Base-by-base conservation (phyloP, 768 basidiomycete genomes). In the Leucogyrophana mollusca region DNA sequence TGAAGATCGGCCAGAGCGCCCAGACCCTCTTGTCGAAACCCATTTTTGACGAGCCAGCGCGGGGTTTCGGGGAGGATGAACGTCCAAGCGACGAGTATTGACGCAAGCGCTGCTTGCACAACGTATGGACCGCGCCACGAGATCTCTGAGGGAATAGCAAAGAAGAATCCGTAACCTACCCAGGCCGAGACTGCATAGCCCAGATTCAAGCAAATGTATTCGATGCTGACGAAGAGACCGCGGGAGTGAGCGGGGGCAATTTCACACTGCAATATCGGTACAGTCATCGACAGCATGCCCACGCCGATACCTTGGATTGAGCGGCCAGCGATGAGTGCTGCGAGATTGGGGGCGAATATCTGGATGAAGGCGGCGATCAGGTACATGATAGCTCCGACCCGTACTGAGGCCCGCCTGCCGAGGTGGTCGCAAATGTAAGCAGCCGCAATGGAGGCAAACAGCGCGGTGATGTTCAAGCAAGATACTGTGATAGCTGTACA, bases 61-160 rank as follows among this genome's bases (percentile, higher is more conserved):
- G 78, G 78, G 0, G 76, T 76, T 48, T 79, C 74, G 2, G 75
- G 77, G 32, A 79, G 68, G 54, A 71, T 61, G 56, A 75, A 69
- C 14, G 78, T 75, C 68, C 74, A 74, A 24, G 61, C 48, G 37
- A 74, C 60, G 16, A 82, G 70, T 30, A 82, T 52, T 13, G 66
- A 45, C 1, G 77, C 77, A 16, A 80, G 71, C 34, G 67, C 72
- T 20, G 73, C 73, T 58, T 82, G 79, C 7, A 81, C 62, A 49
- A 74, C 67, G 56, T 77, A 80, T 1, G 79, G 77, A 33, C 80
- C 78, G 35, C 76, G 66, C 79, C 82, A 83, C 10, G 77, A 72
- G 46, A 73, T 71, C 55, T 76, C 73, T 4, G 64, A 69, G 13
- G 71, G 70, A 18, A 61, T 62, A 49, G 69, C 68, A 39, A 74